These are phyloP conservation scores for Fraxinus xanthoxyloides DNA, from an alignment of 305 asterid species.

Conservation along the genomic window DNA sequence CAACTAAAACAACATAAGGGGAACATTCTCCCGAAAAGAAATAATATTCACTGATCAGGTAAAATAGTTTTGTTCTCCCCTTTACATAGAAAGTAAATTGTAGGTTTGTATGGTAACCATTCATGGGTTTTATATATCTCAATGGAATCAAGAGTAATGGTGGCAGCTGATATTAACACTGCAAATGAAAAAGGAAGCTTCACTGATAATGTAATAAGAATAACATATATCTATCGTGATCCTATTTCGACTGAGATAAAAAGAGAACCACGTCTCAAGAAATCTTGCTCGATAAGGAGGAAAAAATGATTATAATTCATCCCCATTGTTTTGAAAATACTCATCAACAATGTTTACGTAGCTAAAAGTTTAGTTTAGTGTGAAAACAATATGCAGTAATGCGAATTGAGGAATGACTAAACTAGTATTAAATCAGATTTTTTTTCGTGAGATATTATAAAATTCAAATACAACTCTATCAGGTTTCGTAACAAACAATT, in stretches of 20 bases:
- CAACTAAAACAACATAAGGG: background rate
- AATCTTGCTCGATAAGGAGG: background rate
- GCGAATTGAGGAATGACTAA: background rate
- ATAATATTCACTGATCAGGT: constrained; percentile 39
- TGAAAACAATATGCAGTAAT: background rate
- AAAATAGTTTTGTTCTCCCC: constrained; percentile 55
- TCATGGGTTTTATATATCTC: constrained; percentile 68
- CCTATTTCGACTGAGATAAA: background rate
- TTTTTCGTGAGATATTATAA: background rate
- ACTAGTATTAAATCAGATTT: background rate
- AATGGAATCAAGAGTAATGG: constrained; percentile 70
- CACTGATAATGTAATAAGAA: background rate
- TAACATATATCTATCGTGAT: background rate
- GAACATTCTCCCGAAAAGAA: background rate
- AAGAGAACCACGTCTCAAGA: background rate
- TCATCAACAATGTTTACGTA: background rate
- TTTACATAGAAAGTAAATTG: constrained; percentile 62
- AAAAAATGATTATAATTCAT: background rate
- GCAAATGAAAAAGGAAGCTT: constrained; percentile 12
- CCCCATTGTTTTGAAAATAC: background rate
- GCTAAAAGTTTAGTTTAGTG: background rate
- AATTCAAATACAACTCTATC: background rate
- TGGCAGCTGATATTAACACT: constrained; percentile 51
- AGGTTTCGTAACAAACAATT: too few species aligned
- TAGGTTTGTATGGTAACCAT: constrained; percentile 55